Evolutionary conservation across 2,329 filamentous ascomycete genomes (phyloP), one percentile per base, ranked within the genome.

Genomic region (Aspergillus texensis): DNA sequence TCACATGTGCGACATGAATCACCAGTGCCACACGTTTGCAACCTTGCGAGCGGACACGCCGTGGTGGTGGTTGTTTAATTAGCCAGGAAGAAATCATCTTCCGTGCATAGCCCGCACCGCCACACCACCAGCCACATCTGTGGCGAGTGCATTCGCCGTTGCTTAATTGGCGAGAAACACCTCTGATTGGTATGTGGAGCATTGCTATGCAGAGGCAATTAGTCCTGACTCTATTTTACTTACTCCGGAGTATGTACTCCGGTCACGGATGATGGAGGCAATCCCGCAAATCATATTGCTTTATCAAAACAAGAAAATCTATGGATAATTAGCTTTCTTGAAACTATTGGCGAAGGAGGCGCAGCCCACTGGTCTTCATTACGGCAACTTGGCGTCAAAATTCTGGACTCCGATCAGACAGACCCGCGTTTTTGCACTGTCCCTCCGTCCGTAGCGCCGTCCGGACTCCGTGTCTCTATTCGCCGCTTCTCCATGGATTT

Each of bases 301-400:
- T 12, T 36, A 55, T 39, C 52, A 24, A 36, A 8, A 19, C n/a
- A 39, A 39, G 52, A 36, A 24, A 36, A 55, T 28, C 36, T 16
- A 54, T 55, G 52, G 52, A 53, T 54, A 36, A 52, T 60, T 50
- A 41, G 58, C 52, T 52, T 57, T 55, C 50, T 36, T 30, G 39
- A 28, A 58, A 59, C 56, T 62, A 54, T 54, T 54, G 53, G 58
- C 41, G 48, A 59, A 57, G 16, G 61, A 57, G 61, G 61, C 61
- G 61, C 61, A 62, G 61, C 61, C 30, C 32, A 53, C 57, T 52
- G 34, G 54, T 50, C 16, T 32, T 30, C 54, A 45, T 32, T 50
- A 28, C n/a, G 32, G 21, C n/a, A 24, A 54, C 58, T 54, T 54
- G 57, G 61, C 61, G 61, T 52, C 61, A 56, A 55, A 60, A 58